Percentiles rank a stretch among this genome's conserved stretches.
These are phyloP conservation scores for Mycena leptocephala DNA, from an alignment of 768 basidiomycete species.

Conservation along the genomic window DNA sequence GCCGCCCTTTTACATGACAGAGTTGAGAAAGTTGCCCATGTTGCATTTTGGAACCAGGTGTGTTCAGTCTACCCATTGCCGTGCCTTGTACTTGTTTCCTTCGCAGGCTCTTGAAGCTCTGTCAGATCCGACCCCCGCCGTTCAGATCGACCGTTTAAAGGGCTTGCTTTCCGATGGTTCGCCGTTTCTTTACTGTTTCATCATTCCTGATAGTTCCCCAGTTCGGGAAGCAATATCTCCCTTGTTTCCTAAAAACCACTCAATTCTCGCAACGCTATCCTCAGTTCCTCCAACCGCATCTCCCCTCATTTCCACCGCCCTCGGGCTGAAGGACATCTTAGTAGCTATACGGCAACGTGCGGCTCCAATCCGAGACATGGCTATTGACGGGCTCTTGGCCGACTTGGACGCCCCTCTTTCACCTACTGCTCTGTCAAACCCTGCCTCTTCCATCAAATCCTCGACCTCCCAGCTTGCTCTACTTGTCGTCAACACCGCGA, in stretches of 20 bases:
- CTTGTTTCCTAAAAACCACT: conserved; percentile 72
- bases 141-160: conserved; percentile 74
- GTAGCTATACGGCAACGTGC: conserved; percentile 71
- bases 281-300: conserved; percentile 78
- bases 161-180: conserved; percentile 29
- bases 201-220: conserved; percentile 68
- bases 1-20: conserved; percentile 51
- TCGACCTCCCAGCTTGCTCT: conserved; percentile 56
- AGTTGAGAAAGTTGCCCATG: conserved; percentile 71
- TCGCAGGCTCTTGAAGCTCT: conserved; percentile 70
- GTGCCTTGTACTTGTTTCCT: not conserved
- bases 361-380: conserved; percentile 75
- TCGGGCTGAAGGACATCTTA: conserved; percentile 70
- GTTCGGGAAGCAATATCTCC: conserved; percentile 59
- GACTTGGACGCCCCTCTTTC: conserved; percentile 51
- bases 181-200: conserved; percentile 4
- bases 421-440: conserved; percentile 32
- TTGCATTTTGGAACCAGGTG: conserved; percentile 86
- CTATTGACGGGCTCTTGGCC: conserved; percentile 62
- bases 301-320: conserved; percentile 72
- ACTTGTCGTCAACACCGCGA: conserved; percentile 64
- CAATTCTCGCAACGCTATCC: conserved; percentile 66
- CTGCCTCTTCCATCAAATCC: conserved; percentile 38
- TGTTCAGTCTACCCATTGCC: conserved; percentile 37
- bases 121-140: conserved; percentile 71